Percentiles rank a stretch among this genome's conserved stretches.
These are phyloP conservation scores for Plasmodium gallinaceum DNA, from an alignment of 169 alveolate genomes.

Conservation along the genomic window DNA sequence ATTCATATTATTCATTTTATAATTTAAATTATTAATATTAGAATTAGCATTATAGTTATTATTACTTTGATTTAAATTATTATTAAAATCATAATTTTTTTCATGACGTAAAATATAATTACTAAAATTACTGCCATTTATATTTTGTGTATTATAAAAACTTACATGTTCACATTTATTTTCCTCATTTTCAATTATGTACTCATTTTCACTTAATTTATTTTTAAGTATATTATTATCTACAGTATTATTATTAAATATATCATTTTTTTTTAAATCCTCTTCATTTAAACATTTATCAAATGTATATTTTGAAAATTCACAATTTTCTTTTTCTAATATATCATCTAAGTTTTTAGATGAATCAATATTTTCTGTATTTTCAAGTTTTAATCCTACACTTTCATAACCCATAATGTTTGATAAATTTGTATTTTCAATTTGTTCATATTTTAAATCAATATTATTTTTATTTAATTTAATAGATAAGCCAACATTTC, in stretches of 20 bases:
- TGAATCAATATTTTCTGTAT: conserved; percentile 1
- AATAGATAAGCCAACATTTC: neutral
- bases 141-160: conserved; percentile 7
- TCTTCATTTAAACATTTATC: neutral
- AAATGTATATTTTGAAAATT: neutral
- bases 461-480: neutral
- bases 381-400: neutral
- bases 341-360: conserved; percentile 2
- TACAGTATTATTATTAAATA: too few species aligned
- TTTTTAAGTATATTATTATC: too few species aligned
- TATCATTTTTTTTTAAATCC: too few species aligned
- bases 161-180: neutral
- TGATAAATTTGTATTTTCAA: neutral
- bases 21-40: neutral
- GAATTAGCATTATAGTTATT: conserved; percentile 14
- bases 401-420: neutral
- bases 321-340: conserved; percentile 1
- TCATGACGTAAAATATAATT: neutral
- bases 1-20: neutral
- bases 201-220: too few species aligned
- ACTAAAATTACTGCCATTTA: conserved; percentile 15
- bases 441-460: neutral
- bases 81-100: conserved; percentile 1
- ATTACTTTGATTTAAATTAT: neutral
- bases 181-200: neutral